phyloP scores from a whole-genome alignment of 2,329 filamentous ascomycete species.

The Verticillium tricorpus region DNA sequence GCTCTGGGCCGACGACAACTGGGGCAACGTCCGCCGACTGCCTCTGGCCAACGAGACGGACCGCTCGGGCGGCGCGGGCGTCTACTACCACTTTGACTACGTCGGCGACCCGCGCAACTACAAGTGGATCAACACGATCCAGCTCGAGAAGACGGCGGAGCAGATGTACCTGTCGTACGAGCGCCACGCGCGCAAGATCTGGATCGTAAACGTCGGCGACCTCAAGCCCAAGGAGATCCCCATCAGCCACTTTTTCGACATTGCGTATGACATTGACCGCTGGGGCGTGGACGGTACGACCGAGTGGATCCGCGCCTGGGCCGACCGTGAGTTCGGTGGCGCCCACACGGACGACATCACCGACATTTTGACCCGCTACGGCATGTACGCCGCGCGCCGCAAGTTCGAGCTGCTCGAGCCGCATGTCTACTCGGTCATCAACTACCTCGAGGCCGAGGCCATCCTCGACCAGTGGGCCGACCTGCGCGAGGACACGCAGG shows the following conservation, averaged over 20 bases:
- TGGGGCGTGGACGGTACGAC: conserved; percentile 53
- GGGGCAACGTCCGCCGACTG: conserved; percentile 59
- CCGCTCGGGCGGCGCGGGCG: conserved; percentile 58
- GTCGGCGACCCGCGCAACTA: conserved; percentile 43
- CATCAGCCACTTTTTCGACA: conserved; percentile 62
- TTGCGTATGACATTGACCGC: conserved; percentile 58
- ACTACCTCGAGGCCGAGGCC: conserved; percentile 54
- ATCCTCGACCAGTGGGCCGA: conserved; percentile 46
- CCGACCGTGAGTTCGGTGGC: conserved; percentile 51
- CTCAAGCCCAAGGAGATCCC: conserved; percentile 61
- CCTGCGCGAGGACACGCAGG: conserved; percentile 48
- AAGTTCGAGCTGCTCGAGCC: conserved; percentile 31
- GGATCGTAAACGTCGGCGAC: conserved; percentile 65
- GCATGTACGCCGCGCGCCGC: conserved; percentile 27
- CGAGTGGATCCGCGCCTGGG: conserved; percentile 53
- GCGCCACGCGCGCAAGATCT: conserved; percentile 54
- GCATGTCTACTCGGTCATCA: conserved; percentile 43
- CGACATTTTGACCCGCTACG: conserved; percentile 42
- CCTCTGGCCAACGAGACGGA: conserved; percentile 55
- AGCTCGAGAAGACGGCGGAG: conserved; percentile 56
- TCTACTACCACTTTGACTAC: conserved; percentile 60
- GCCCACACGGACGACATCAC: conserved; percentile 42
- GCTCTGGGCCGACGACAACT: conserved; percentile 68
- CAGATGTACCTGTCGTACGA: conserved; percentile 55
- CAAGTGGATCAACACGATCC: conserved; percentile 62